Base-by-base conservation (phyloP, 2,329 filamentous ascomycete genomes). In the Colletotrichum tropicale region DNA sequence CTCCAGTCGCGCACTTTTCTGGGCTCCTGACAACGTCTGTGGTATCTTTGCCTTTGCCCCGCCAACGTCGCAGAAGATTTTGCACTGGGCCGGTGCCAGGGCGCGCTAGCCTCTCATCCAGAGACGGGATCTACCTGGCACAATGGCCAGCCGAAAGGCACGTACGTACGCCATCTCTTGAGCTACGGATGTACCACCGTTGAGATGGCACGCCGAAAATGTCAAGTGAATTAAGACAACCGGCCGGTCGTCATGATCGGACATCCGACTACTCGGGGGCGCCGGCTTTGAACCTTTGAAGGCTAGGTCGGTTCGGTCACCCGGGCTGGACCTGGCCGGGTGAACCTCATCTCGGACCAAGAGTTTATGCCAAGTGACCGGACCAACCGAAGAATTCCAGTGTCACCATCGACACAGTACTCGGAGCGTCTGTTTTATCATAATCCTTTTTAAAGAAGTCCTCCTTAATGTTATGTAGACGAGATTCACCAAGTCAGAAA, bases 111-210 rank as follows among this genome's bases (percentile, higher is more conserved):
- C 34, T 65, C 30, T 60, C 48, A 10, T 56, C 16, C 34, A 16
- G 58, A 71, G 66, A 66, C 48, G 67, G 71, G 71, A 66, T 74
- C 60, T 65, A 71, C 71, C 71, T n/a, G 36, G 71, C 60, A 74
- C n/a, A 32, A 56, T 30, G 21, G n/a, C 43, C 15, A 26, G 30
- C n/a, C 43, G 21, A 28, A 70, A 70, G 43, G 34, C 18, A 60
- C 18, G 43, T 74, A 16, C 26, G 58, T 30, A 43, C 15, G 34
- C 26, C 10, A 48, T 34, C 36, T 43, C 21, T 28, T 24, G 12
- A 60, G n/a, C 61, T 52, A 24, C n/a, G n/a, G 34, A 16, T 36
- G 34, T 34, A n/a, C 13, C 34, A 21, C 13, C 34, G 32, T 43
- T n/a, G 28, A 62, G 28, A 34, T 21, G 58, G 21, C 26, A 24